phyloP scores from a whole-genome alignment of 305 asterid species.

The Fraxinus paxiana region DNA sequence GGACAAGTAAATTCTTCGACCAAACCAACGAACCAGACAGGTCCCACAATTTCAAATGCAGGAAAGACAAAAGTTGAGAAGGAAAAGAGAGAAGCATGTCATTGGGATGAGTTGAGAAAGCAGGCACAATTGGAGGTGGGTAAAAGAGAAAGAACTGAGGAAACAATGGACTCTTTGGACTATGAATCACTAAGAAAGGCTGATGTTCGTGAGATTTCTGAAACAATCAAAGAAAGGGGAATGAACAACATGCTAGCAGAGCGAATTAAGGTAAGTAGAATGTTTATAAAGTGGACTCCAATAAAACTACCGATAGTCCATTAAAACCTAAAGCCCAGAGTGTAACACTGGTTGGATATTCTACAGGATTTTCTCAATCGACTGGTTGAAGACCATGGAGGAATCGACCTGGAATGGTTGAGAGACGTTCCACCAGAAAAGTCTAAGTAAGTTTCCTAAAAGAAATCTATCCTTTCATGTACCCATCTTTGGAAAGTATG shows the following conservation, averaged over 20 bases:
- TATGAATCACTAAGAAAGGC: constrained; percentile 72
- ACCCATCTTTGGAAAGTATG: not conserved
- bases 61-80: not conserved
- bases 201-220: constrained; percentile 64
- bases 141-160: constrained; percentile 46
- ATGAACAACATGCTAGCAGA: constrained; percentile 94
- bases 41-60: not conserved
- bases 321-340: not conserved
- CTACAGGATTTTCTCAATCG: constrained; percentile 81
- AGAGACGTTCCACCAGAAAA: constrained; percentile 69
- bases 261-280: constrained; percentile 64
- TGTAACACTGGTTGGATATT: constrained; percentile 25
- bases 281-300: not conserved
- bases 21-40: constrained; percentile 24
- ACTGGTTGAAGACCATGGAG: constrained; percentile 70
- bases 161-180: constrained; percentile 71
- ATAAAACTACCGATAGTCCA: not conserved
- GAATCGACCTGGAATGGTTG: constrained; percentile 83
- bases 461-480: constrained; percentile 9
- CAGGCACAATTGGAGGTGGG: constrained; percentile 11
- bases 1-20: constrained; percentile 29
- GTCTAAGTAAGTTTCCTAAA: constrained; percentile 53
- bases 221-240: constrained; percentile 83
- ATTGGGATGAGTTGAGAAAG: not conserved
- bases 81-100: constrained; percentile 5